These are phyloP conservation scores for Lenzites betulinus DNA, from an alignment of 768 basidiomycete genomes.

Conservation along the genomic window DNA sequence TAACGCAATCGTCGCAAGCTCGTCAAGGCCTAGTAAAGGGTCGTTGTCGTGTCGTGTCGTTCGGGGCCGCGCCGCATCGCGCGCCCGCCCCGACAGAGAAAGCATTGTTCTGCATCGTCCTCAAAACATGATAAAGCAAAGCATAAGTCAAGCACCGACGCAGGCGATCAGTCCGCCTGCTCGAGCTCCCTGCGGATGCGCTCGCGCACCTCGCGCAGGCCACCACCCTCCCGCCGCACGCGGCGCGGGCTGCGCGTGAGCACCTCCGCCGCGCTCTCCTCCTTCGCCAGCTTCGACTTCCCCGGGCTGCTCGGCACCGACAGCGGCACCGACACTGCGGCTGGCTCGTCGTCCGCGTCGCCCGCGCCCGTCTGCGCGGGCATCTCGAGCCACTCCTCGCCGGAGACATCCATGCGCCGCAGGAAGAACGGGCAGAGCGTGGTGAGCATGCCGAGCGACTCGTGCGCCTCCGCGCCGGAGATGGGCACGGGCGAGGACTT, in stretches of 20 bases:
- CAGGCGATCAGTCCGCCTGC: slow-evolving; percentile 49
- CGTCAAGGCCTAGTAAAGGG: slow-evolving; percentile 4
- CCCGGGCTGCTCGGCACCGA: slow-evolving; percentile 32
- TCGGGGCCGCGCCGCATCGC: not conserved
- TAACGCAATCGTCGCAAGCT: slow-evolving; percentile 9
- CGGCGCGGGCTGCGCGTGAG: slow-evolving; percentile 70
- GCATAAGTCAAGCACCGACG: not conserved
- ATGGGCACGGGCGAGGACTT: slow-evolving; percentile 84
- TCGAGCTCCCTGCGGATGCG: slow-evolving; percentile 81
- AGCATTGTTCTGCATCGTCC: slow-evolving; percentile 17
- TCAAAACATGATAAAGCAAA: slow-evolving; percentile 7
- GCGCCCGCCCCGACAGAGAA: not conserved
- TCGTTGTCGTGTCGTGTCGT: not conserved
- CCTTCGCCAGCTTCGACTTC: slow-evolving; percentile 39
- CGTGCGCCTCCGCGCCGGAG: slow-evolving; percentile 74
- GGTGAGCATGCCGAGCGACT: slow-evolving; percentile 67
- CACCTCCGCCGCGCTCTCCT: slow-evolving; percentile 62
- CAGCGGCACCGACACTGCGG: not conserved
- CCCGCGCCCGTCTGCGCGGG: slow-evolving; percentile 44
- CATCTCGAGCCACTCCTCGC: slow-evolving; percentile 61
- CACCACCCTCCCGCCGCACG: slow-evolving; percentile 71
- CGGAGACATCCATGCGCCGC: slow-evolving; percentile 58
- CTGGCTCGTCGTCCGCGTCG: slow-evolving; percentile 12
- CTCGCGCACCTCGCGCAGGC: slow-evolving; percentile 78
- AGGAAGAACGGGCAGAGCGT: slow-evolving; percentile 83